Conservation (phyloP, 83 land plant species). For the Diphasiastrum complanatum region DNA sequence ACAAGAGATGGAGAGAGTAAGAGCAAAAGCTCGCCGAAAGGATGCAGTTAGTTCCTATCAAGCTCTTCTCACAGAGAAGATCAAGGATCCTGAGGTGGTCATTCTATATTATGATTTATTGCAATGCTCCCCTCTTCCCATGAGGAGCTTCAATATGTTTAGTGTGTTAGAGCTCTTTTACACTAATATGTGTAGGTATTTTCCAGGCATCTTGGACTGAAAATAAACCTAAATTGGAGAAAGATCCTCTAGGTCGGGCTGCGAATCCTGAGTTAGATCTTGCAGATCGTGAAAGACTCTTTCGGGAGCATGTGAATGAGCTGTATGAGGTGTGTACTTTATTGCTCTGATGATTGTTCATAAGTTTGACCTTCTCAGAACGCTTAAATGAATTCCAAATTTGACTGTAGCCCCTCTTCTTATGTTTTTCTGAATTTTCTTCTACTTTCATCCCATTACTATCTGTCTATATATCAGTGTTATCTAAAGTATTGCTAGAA, state of each 20-base stretch:
- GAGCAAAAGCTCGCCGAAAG: constrained; percentile 67
- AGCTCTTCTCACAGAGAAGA: constrained; percentile 83
- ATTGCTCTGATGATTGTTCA: background rate
- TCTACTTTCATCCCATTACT: background rate
- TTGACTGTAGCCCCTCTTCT: background rate
- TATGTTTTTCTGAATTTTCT: background rate
- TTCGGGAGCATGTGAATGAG: constrained; percentile 75
- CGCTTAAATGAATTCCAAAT: background rate
- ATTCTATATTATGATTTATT: too few species aligned
- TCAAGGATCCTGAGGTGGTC: constrained; percentile 94
- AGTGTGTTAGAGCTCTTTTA: too few species aligned
- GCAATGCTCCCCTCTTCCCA: too few species aligned
- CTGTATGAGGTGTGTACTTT: constrained; percentile 51
- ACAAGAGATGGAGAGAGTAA: constrained; percentile 81
- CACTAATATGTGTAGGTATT: too few species aligned
- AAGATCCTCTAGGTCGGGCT: constrained; percentile 90
- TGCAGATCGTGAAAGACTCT: constrained; percentile 76
- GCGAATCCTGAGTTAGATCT: constrained; percentile 61
- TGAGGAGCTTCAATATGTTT: too few species aligned
- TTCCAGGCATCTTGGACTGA: constrained; percentile 98
- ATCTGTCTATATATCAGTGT: too few species aligned
- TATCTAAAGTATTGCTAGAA: too few species aligned
- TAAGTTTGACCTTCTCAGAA: background rate
- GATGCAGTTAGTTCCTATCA: constrained; percentile 78
- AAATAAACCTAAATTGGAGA: constrained; percentile 70